A percentile compares a stretch with the other conserved stretches of the same genome.
phyloP scores from a whole-genome alignment of 2,329 filamentous ascomycete species.

The Alternaria brassicicola region DNA sequence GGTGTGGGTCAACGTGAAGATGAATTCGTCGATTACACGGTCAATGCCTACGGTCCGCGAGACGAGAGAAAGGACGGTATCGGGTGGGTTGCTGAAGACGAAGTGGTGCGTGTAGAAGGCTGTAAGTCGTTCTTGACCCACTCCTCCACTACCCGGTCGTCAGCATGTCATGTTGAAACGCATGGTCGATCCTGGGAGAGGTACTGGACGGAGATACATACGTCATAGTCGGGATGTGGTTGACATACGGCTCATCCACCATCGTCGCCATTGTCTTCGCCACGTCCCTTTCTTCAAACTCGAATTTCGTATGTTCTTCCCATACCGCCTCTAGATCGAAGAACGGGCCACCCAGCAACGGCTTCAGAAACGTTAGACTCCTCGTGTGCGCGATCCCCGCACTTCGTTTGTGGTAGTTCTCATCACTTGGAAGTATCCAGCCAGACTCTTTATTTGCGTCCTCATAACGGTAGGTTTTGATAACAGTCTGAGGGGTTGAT shows the following conservation, averaged over 20 bases:
- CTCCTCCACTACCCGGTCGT: constrained; percentile 58
- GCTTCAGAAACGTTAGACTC: constrained; percentile 69
- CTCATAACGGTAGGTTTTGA: constrained; percentile 36
- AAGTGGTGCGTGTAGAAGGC: constrained; percentile 76
- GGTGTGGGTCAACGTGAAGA: constrained; percentile 46
- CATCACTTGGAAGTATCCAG: constrained; percentile 40
- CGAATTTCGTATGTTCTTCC: constrained; percentile 76
- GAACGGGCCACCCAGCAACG: constrained; percentile 65
- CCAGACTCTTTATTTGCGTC: constrained; percentile 29
- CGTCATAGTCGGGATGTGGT: constrained; percentile 72
- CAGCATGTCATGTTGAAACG: neutral
- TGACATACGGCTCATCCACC: constrained; percentile 80
- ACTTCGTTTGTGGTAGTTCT: constrained; percentile 53
- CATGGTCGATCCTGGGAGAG: neutral
- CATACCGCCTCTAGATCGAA: constrained; percentile 80
- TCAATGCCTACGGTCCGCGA: constrained; percentile 75
- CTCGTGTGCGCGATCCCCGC: constrained; percentile 71
- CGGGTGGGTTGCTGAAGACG: constrained; percentile 73
- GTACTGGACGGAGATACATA: constrained; percentile 3
- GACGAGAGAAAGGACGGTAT: constrained; percentile 71
- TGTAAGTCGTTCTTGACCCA: constrained; percentile 67
- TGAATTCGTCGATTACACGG: constrained; percentile 58
- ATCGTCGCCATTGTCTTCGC: constrained; percentile 80
- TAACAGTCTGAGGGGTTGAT: constrained; percentile 13
- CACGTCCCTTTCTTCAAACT: constrained; percentile 72